These are phyloP conservation scores for Hypoxylon lienhwacheense DNA, from an alignment of 495 filamentous ascomycete species.

Conservation along the genomic window DNA sequence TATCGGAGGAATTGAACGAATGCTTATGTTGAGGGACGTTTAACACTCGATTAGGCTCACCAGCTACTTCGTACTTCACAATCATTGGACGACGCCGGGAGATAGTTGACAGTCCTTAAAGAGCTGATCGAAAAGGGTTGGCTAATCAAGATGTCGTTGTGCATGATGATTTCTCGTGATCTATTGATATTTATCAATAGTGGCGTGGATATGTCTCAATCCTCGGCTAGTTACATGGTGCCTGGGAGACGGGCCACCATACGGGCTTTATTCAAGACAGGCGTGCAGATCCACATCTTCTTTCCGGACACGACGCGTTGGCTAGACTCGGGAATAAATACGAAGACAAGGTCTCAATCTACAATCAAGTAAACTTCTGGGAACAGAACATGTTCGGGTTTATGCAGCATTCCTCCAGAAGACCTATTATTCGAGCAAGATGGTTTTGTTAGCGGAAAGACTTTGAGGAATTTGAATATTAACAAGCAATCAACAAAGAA, in stretches of 20 bases:
- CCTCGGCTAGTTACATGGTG: constrained; percentile 8
- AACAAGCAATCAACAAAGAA: too few relatives aligned
- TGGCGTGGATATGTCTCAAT: constrained; percentile 10
- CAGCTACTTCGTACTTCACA: too few relatives aligned
- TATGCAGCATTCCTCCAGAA: not conserved
- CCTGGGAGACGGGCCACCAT: not conserved
- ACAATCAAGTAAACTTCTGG: not conserved
- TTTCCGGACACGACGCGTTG: not conserved
- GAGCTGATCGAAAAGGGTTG: not conserved
- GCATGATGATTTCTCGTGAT: constrained; percentile 1
- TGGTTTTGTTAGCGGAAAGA: not conserved
- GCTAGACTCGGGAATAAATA: too few relatives aligned
- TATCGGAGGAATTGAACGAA: too few relatives aligned
- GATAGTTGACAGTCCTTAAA: not conserved
- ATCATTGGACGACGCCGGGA: too few relatives aligned
- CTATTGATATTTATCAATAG: constrained; percentile 17
- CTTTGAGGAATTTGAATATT: too few relatives aligned
- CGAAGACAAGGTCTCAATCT: not conserved
- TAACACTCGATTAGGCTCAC: too few relatives aligned
- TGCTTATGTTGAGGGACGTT: too few relatives aligned
- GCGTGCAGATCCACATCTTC: not conserved
- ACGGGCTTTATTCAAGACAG: constrained; percentile 10
- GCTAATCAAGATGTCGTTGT: not conserved
- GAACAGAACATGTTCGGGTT: not conserved
- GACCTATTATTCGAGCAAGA: not conserved